Evolutionary conservation across 768 basidiomycete genomes (phyloP).

Genomic region (Pleurotus sapidus): DNA sequence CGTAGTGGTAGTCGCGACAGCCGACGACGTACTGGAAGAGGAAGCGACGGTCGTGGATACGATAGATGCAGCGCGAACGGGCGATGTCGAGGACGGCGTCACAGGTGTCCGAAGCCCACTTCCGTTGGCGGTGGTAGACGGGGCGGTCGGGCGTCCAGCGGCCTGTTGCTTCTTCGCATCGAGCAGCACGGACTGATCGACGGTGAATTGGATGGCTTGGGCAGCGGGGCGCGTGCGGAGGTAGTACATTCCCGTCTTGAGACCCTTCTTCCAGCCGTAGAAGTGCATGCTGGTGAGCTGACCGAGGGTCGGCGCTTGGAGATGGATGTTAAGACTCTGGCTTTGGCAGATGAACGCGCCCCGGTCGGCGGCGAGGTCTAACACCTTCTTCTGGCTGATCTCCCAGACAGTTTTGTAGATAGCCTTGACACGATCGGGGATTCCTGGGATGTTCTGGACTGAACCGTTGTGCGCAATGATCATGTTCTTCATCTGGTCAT

Average conservation of each 20-base stretch:
- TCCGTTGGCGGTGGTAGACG: conserved; percentile 13
- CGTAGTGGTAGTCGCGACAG: conserved; percentile 16
- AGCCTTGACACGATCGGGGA: conserved; percentile 90
- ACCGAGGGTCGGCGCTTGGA: conserved; percentile 84
- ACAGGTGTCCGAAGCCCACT: conserved; percentile 28
- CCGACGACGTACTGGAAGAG: conserved; percentile 18
- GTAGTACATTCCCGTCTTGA: conserved; percentile 99
- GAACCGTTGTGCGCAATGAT: conserved; percentile 96
- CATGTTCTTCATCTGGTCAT: conserved; percentile 99
- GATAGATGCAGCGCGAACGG: conserved; percentile 15
- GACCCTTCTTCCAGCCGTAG: conserved; percentile 99
- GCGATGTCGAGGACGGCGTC: conserved; percentile 25
- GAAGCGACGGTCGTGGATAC: background rate
- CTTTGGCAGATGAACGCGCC: conserved; percentile 97
- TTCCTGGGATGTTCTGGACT: conserved; percentile 80
- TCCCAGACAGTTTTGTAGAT: conserved; percentile 99
- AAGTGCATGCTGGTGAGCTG: conserved; percentile 97
- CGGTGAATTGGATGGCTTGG: conserved; percentile 96
- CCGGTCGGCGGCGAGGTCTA: conserved; percentile 98
- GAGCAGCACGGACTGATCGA: conserved; percentile 79
- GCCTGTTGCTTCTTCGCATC: conserved; percentile 49
- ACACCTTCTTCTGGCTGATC: conserved; percentile 96
- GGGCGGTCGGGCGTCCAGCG: conserved; percentile 19
- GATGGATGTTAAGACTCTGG: conserved; percentile 91
- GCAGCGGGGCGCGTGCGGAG: conserved; percentile 92